Percentiles rank a stretch among this genome's conserved stretches.
phyloP scores from a whole-genome alignment of 2,329 filamentous ascomycete species.

The Aspergillus udagawae region DNA sequence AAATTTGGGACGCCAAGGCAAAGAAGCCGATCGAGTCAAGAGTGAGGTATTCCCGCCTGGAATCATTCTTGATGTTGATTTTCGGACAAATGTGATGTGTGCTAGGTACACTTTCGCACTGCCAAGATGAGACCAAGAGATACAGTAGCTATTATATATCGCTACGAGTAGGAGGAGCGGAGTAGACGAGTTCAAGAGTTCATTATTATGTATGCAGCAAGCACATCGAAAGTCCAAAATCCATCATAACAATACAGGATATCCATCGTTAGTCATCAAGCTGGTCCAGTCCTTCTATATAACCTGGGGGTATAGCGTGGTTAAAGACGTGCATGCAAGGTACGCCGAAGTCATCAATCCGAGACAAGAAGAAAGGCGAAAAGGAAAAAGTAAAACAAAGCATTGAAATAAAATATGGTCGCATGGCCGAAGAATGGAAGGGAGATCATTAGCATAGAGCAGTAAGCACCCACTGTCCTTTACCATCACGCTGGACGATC shows the following conservation, averaged over 20 bases:
- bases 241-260: neutral
- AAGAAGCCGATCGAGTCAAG: too few species aligned
- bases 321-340: neutral
- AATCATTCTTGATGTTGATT: too few species aligned
- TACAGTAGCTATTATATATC: too few species aligned
- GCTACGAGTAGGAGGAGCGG: neutral
- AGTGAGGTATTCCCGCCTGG: too few species aligned
- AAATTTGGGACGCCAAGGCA: too few species aligned
- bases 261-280: neutral
- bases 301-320: neutral
- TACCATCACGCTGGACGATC: constrained; percentile 18
- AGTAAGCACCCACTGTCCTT: constrained; percentile 20
- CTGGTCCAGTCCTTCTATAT: neutral
- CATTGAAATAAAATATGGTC: neutral
- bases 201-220: neutral
- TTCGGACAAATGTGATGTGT: too few species aligned
- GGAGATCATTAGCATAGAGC: constrained; percentile 9
- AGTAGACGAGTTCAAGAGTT: neutral
- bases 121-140: too few species aligned
- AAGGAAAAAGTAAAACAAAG: constrained; percentile 23
- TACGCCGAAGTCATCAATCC: neutral
- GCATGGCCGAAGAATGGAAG: neutral
- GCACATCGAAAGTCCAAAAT: neutral
- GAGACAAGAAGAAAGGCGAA: neutral
- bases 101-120: too few species aligned